These are phyloP conservation scores for Naganishia randhawae DNA, from an alignment of 768 basidiomycete species.

Conservation along the genomic window DNA sequence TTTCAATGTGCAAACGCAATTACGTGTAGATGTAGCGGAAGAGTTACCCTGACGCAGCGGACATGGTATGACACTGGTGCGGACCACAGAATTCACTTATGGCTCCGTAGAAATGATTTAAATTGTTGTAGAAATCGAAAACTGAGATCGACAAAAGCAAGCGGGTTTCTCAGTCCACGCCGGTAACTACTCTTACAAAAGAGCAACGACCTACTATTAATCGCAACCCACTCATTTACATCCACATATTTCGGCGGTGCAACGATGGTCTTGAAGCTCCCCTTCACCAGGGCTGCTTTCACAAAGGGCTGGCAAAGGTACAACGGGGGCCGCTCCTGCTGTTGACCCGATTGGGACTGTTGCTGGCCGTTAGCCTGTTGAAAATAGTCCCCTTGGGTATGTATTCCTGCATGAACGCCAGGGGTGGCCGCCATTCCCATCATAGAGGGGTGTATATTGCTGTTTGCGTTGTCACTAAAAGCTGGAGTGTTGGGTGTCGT, in stretches of 20 bases:
- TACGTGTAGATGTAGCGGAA: too few species aligned
- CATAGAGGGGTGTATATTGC: constrained; percentile 12
- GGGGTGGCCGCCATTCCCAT: constrained; percentile 17
- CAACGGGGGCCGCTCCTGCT: constrained; percentile 52
- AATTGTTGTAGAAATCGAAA: constrained; percentile 93
- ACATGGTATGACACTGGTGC: constrained; percentile 85
- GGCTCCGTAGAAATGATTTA: constrained; percentile 94
- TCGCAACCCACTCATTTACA: constrained; percentile 94
- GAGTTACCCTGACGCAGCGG: constrained; percentile 75
- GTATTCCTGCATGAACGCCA: constrained; percentile 10
- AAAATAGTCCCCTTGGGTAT: constrained; percentile 17
- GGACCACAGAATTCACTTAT: constrained; percentile 89
- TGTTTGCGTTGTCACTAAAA: constrained; percentile 36
- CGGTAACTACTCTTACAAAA: neutral
- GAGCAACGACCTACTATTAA: constrained; percentile 65
- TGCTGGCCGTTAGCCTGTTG: neutral
- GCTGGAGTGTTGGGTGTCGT: constrained; percentile 27
- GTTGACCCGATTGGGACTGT: neutral
- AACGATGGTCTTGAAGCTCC: constrained; percentile 97
- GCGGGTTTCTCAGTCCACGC: neutral
- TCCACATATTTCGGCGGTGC: constrained; percentile 92
- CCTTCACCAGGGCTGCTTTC: constrained; percentile 91
- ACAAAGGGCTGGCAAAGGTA: constrained; percentile 93
- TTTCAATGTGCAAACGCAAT: too few species aligned
- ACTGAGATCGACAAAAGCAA: constrained; percentile 57